A percentile compares a stretch with the other conserved stretches of the same genome.
Evolutionary conservation across 2,329 filamentous ascomycete genomes (phyloP).

Genomic region (Sporothrix brasiliensis): DNA sequence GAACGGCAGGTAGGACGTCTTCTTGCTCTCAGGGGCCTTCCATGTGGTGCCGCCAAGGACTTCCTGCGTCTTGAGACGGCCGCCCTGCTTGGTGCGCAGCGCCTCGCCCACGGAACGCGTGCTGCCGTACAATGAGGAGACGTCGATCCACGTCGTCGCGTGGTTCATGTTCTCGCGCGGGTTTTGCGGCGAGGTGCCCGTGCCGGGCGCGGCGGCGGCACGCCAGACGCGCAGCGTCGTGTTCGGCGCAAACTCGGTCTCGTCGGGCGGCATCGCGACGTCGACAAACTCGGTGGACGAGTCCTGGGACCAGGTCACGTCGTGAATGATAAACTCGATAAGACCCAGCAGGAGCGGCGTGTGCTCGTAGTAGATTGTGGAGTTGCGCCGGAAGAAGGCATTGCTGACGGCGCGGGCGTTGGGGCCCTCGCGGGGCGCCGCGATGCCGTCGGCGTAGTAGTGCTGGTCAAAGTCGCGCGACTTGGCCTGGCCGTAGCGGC

Average conservation of each 20-base stretch:
- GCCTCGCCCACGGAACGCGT: conserved; percentile 30
- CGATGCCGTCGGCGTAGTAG: conserved; percentile 33
- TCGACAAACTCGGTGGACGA: conserved; percentile 33
- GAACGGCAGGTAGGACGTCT: conserved; percentile 31
- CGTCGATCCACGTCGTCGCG: conserved; percentile 34
- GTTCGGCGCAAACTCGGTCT: conserved; percentile 31
- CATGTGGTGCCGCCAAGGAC: conserved; percentile 15
- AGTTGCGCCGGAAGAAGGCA: conserved; percentile 34
- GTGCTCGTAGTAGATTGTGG: conserved; percentile 34
- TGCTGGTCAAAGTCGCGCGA: conserved; percentile 35
- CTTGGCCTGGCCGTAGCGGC: conserved; percentile 32
- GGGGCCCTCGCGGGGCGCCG: conserved; percentile 31
- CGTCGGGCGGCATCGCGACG: conserved; percentile 34
- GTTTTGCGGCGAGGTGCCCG: conserved; percentile 33
- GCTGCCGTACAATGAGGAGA: conserved; percentile 35
- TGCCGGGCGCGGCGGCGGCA: conserved; percentile 31
- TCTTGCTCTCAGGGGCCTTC: conserved; percentile 17
- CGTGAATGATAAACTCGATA: conserved; percentile 35
- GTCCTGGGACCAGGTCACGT: conserved; percentile 34
- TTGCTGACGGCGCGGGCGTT: conserved; percentile 36
- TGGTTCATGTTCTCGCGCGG: conserved; percentile 34
- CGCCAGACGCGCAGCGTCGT: conserved; percentile 32
- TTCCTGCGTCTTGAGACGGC: conserved; percentile 32
- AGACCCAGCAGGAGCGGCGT: conserved; percentile 34
- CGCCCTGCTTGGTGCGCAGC: conserved; percentile 32